These are phyloP conservation scores for Suillus subalutaceus DNA, from an alignment of 768 basidiomycete genomes.

Conservation along the genomic window DNA sequence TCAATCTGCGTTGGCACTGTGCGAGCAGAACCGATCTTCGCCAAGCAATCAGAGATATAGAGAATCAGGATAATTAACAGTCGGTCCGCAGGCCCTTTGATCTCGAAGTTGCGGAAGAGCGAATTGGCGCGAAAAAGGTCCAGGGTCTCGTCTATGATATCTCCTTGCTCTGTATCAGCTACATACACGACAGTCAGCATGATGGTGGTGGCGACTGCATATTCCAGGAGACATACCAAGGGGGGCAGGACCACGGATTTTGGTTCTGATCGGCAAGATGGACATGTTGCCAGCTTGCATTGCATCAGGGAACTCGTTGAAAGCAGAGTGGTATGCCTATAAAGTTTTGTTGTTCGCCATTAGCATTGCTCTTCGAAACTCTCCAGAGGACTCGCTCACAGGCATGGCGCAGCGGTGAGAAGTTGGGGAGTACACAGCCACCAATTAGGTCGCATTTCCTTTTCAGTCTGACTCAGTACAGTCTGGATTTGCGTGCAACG, in stretches of 20 bases:
- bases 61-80: slow-evolving; percentile 96
- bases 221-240: slow-evolving; percentile 49
- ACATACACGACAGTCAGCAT: slow-evolving; percentile 17
- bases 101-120: slow-evolving; percentile 99
- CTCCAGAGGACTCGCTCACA: slow-evolving; percentile 39
- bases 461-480: neutral
- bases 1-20: slow-evolving; percentile 77
- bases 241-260: slow-evolving; percentile 91
- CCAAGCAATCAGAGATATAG: slow-evolving; percentile 95
- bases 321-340: slow-evolving; percentile 96
- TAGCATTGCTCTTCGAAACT: slow-evolving; percentile 1
- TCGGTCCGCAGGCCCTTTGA: slow-evolving; percentile 96
- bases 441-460: slow-evolving; percentile 1
- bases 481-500: neutral
- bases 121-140: slow-evolving; percentile 99
- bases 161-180: slow-evolving; percentile 81
- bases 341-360: neutral
- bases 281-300: slow-evolving; percentile 89
- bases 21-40: slow-evolving; percentile 78
- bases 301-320: slow-evolving; percentile 84
- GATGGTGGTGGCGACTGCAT: slow-evolving; percentile 16
- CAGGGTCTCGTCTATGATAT: slow-evolving; percentile 95
- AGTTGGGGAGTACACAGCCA: slow-evolving; percentile 33
- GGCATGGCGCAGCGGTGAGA: slow-evolving; percentile 45
- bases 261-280: slow-evolving; percentile 89